These are phyloP conservation scores for Rosellinia necatrix DNA, from an alignment of 2,329 filamentous ascomycete genomes.

Conservation along the genomic window DNA sequence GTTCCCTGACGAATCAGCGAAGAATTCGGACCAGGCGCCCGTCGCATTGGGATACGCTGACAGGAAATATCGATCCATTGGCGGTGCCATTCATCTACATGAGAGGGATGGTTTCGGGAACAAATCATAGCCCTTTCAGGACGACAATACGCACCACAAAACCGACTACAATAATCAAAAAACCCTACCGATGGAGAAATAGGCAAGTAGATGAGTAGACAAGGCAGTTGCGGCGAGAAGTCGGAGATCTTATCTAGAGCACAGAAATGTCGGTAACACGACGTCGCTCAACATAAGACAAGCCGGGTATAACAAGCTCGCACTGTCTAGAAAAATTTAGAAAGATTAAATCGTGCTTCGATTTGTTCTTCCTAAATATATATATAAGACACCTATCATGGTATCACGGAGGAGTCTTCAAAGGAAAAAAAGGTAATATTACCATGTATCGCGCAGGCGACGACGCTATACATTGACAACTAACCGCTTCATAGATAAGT, in stretches of 20 bases:
- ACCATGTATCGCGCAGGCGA: too few species aligned
- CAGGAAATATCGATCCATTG: constrained; percentile 19
- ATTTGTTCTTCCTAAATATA: too few species aligned
- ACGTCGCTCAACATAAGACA: too few species aligned
- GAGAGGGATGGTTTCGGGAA: background rate
- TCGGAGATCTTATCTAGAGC: too few species aligned
- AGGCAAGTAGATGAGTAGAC: background rate
- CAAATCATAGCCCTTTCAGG: background rate
- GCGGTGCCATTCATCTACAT: constrained; percentile 6
- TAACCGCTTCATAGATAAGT: constrained; percentile 1
- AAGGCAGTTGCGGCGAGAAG: too few species aligned
- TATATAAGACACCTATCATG: too few species aligned
- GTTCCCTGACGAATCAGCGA: background rate
- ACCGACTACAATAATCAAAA: background rate
- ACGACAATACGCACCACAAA: background rate
- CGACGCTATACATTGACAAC: background rate
- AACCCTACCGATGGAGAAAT: background rate
- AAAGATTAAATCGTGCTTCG: too few species aligned
- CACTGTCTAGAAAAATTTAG: too few species aligned
- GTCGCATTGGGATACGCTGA: constrained; percentile 24
- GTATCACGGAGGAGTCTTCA: too few species aligned
- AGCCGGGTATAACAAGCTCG: too few species aligned
- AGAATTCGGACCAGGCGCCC: background rate
- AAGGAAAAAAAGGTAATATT: too few species aligned
- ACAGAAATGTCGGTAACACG: too few species aligned